phyloP scores from a whole-genome alignment of 2,329 filamentous ascomycete genomes.

The Sarocladiaceae sp. region DNA sequence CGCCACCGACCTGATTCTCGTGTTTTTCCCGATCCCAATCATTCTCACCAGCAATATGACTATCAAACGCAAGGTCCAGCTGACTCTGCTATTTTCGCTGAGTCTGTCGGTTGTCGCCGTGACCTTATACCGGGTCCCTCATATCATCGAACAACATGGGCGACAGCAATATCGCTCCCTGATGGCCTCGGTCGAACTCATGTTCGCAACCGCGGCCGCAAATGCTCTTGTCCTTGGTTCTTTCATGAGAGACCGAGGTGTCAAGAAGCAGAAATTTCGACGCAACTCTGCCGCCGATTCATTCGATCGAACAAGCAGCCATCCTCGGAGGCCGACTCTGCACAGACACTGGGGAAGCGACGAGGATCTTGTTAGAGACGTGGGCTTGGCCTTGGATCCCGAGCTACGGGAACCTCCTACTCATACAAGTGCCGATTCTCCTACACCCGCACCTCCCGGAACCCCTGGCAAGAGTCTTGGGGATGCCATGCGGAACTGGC shows the following conservation, averaged over 20 bases:
- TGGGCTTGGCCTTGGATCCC: slow-evolving; percentile 65
- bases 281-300: slow-evolving; percentile 61
- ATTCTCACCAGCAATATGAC: slow-evolving; percentile 76
- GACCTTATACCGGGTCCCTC: slow-evolving; percentile 76
- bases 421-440: background rate
- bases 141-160: slow-evolving; percentile 66
- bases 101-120: slow-evolving; percentile 77
- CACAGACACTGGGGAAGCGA: slow-evolving; percentile 80
- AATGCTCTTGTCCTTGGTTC: slow-evolving; percentile 89
- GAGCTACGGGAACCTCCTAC: slow-evolving; percentile 39
- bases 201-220: slow-evolving; percentile 81
- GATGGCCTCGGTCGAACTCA: slow-evolving; percentile 82
- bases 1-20: slow-evolving; percentile 80
- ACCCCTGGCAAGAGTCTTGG: slow-evolving; percentile 22
- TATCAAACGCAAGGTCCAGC: slow-evolving; percentile 71
- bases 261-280: slow-evolving; percentile 85
- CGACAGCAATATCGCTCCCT: slow-evolving; percentile 85
- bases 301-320: slow-evolving; percentile 40
- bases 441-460: slow-evolving; percentile 16
- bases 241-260: slow-evolving; percentile 83
- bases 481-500: slow-evolving; percentile 41
- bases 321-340: slow-evolving; percentile 42
- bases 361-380: slow-evolving; percentile 77
- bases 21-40: slow-evolving; percentile 86
- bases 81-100: slow-evolving; percentile 77